Conservation (phyloP, 768 basidiomycete genomes). For the Epithele typhae region DNA sequence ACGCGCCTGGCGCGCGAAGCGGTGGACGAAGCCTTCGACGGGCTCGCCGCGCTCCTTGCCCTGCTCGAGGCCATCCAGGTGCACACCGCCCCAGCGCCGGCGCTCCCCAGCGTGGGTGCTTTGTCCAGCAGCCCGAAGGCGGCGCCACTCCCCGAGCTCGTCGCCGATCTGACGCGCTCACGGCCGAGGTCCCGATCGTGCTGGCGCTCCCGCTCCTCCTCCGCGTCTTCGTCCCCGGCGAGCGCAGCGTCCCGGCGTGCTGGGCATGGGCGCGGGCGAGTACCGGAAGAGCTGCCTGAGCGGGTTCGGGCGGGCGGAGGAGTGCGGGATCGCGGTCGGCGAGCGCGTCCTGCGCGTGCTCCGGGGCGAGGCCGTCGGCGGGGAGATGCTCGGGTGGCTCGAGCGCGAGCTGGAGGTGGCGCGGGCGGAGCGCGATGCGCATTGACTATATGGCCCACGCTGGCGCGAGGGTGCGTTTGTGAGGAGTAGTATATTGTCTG, state of each 20-base stretch:
- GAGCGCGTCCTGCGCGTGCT: constrained; percentile 53
- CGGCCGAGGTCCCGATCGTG: constrained; percentile 66
- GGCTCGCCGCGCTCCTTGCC: constrained; percentile 50
- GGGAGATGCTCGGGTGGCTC: constrained; percentile 36
- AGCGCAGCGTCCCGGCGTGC: constrained; percentile 46
- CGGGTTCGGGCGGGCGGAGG: constrained; percentile 77
- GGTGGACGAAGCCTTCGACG: constrained; percentile 73
- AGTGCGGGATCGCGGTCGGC: constrained; percentile 58
- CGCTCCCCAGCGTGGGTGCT: neutral
- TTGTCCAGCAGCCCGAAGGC: neutral
- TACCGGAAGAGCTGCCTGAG: constrained; percentile 67
- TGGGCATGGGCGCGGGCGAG: constrained; percentile 55
- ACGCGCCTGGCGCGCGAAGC: constrained; percentile 69
- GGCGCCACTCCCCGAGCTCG: constrained; percentile 19
- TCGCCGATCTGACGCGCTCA: constrained; percentile 46
- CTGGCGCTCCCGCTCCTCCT: constrained; percentile 69
- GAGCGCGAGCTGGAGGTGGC: constrained; percentile 60
- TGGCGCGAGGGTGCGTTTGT: no score
- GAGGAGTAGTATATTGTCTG: no score
- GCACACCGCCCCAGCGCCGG: constrained; percentile 17
- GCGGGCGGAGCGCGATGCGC: constrained; percentile 48
- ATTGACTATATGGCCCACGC: constrained; percentile 38
- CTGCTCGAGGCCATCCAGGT: constrained; percentile 50
- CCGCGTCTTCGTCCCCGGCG: constrained; percentile 34
- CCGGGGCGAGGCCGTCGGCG: constrained; percentile 16